phyloP scores from a whole-genome alignment of 805 yeast species.

The Myxozyma neglecta region DNA sequence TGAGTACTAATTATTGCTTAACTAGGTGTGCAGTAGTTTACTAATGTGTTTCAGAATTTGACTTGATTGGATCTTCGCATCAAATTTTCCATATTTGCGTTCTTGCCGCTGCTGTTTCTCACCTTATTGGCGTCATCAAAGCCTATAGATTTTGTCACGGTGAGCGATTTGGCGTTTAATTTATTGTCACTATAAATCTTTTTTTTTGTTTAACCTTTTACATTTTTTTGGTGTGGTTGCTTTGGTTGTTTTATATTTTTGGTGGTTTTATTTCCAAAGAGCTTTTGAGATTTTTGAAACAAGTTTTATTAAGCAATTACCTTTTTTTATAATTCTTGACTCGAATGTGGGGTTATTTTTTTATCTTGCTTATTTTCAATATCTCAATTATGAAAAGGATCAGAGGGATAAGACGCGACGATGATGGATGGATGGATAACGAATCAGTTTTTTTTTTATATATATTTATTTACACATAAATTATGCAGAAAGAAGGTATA shows the following conservation, averaged over 20 bases:
- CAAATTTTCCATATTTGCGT: slow-evolving; percentile 65
- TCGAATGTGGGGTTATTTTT: too few species aligned
- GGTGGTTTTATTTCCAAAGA: not conserved
- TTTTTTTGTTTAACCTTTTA: not conserved
- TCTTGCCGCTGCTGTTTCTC: slow-evolving; percentile 54
- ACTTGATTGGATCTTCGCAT: slow-evolving; percentile 68
- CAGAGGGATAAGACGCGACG: too few species aligned
- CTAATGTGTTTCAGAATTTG: slow-evolving; percentile 56
- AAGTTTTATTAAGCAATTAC: not conserved
- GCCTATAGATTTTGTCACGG: slow-evolving; percentile 48
- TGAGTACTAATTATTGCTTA: slow-evolving; percentile 54
- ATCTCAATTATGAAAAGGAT: too few species aligned
- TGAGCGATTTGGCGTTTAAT: slow-evolving; percentile 18
- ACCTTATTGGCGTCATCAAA: slow-evolving; percentile 60
- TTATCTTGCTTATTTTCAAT: too few species aligned
- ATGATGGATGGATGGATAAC: too few species aligned
- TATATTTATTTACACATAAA: too few species aligned
- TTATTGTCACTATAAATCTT: not conserved
- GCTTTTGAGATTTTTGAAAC: not conserved
- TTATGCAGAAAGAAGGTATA: too few species aligned
- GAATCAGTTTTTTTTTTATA: too few species aligned
- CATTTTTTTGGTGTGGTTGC: not conserved
- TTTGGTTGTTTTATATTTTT: not conserved
- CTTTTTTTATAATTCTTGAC: too few species aligned
- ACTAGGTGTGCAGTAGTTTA: slow-evolving; percentile 67